These are phyloP conservation scores for Daldinia concentrica DNA, from an alignment of 495 filamentous ascomycete species.

Conservation along the genomic window DNA sequence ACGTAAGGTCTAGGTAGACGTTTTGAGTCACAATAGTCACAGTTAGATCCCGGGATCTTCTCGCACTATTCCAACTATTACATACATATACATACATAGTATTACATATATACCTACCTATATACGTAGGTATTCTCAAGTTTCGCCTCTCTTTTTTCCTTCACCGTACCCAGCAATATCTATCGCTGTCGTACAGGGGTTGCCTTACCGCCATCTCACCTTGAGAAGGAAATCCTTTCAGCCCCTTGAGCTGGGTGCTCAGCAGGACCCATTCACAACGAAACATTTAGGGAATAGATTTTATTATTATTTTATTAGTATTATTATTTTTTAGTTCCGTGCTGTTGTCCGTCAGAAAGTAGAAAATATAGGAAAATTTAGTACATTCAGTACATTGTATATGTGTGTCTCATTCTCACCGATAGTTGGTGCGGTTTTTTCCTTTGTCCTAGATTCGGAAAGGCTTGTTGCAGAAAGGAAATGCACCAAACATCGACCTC, in stretches of 20 bases:
- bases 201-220: constrained; percentile 44
- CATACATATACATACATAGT: background rate
- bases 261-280: constrained; percentile 32
- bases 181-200: constrained; percentile 32
- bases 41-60: constrained; percentile 3
- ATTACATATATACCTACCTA: background rate
- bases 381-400: constrained; percentile 39
- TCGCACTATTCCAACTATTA: constrained; percentile 6
- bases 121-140: background rate
- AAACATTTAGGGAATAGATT: constrained; percentile 37
- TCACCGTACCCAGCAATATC: constrained; percentile 39
- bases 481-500: constrained; percentile 43
- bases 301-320: constrained; percentile 30
- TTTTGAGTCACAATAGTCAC: constrained; percentile 17
- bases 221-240: constrained; percentile 41
- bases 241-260: constrained; percentile 27
- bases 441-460: constrained; percentile 49
- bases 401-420: constrained; percentile 52
- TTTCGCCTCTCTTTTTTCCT: constrained; percentile 8
- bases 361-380: too few species aligned
- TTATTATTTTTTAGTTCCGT: constrained; percentile 38
- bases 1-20: background rate
- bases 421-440: constrained; percentile 48
- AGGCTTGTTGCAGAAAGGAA: constrained; percentile 47
- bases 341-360: constrained; percentile 38